These are phyloP conservation scores for Pisolithus thermaeus DNA, from an alignment of 1,284 basidiomycete species.

Conservation along the genomic window DNA sequence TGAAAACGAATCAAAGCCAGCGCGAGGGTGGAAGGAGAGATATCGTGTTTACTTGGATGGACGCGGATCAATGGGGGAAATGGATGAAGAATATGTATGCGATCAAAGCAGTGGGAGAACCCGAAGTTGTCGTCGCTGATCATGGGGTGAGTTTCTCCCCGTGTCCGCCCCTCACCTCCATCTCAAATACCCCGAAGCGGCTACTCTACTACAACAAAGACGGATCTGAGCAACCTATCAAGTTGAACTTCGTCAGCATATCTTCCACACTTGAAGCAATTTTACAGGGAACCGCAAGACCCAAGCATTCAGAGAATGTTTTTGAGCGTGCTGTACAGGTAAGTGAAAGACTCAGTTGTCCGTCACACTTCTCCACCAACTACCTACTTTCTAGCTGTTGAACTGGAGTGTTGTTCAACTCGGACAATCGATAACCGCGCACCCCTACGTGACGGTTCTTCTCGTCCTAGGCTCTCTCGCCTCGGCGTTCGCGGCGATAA, in stretches of 20 bases:
- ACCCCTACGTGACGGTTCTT: conserved; percentile 19
- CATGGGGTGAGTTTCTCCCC: conserved; percentile 54
- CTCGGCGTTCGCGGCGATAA: conserved; percentile 10
- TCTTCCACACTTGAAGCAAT: conserved; percentile 71
- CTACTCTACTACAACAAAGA: conserved; percentile 66
- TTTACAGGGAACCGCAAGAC: conserved; percentile 46
- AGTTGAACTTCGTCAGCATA: conserved; percentile 51
- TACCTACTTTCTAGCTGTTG: conserved; percentile 11
- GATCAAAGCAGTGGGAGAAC: conserved; percentile 41
- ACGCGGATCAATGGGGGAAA: conserved; percentile 69
- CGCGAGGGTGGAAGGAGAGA: conserved; percentile 35
- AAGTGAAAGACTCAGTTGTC: conserved; percentile 24
- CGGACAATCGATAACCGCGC: conserved; percentile 10
- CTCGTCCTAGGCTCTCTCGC: conserved; percentile 10
- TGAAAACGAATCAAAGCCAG: conserved; percentile 27
- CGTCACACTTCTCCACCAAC: not conserved
- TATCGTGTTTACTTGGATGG: conserved; percentile 85
- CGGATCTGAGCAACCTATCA: conserved; percentile 43
- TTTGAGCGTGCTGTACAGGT: conserved; percentile 67
- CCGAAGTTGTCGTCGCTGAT: conserved; percentile 70
- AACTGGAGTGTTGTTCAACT: conserved; percentile 10
- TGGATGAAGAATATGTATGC: conserved; percentile 91
- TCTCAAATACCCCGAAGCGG: conserved; percentile 38
- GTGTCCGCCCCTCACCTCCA: not conserved
- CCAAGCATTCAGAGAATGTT: conserved; percentile 65